These are phyloP conservation scores for Sclerotinia sclerotiorum DNA, from an alignment of 2,329 filamentous ascomycete species.

Conservation along the genomic window DNA sequence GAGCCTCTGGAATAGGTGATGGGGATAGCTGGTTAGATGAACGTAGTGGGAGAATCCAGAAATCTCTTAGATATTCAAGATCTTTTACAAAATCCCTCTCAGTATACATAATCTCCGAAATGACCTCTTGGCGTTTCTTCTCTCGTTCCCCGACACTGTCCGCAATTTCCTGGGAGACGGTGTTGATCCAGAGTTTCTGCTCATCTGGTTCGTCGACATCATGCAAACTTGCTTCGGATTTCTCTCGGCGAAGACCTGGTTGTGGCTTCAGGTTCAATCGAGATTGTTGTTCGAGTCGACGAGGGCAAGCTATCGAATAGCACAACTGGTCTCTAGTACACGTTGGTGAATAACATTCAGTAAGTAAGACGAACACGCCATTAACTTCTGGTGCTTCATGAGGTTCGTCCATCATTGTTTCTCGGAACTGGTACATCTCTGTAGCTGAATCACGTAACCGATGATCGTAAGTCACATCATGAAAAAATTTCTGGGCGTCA, in stretches of 20 bases:
- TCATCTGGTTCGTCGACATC: slow-evolving; percentile 90
- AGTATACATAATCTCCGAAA: slow-evolving; percentile 98
- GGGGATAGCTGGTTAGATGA: slow-evolving; percentile 61
- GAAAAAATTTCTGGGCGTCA: slow-evolving; percentile 98
- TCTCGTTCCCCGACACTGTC: slow-evolving; percentile 87
- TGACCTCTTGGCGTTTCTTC: slow-evolving; percentile 97
- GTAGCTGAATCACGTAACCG: slow-evolving; percentile 87
- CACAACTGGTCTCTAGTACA: slow-evolving; percentile 94
- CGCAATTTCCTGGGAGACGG: slow-evolving; percentile 90
- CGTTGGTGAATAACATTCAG: slow-evolving; percentile 96
- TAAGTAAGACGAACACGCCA: slow-evolving; percentile 92
- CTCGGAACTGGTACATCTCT: slow-evolving; percentile 96
- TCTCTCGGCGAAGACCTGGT: slow-evolving; percentile 69
- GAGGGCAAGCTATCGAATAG: slow-evolving; percentile 95
- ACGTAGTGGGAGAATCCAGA: slow-evolving; percentile 93
- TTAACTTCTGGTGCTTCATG: slow-evolving; percentile 75
- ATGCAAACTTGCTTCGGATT: slow-evolving; percentile 71
- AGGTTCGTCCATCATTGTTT: slow-evolving; percentile 82
- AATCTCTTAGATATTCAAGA: slow-evolving; percentile 93
- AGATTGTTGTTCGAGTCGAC: slow-evolving; percentile 91
- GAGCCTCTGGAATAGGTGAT: slow-evolving; percentile 85
- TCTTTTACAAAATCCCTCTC: slow-evolving; percentile 99
- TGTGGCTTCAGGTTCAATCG: slow-evolving; percentile 90
- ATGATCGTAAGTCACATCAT: slow-evolving; percentile 98
- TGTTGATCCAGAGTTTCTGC: slow-evolving; percentile 99